phyloP scores from a whole-genome alignment of 2,329 filamentous ascomycete species.

The Falciphora oryzae region DNA sequence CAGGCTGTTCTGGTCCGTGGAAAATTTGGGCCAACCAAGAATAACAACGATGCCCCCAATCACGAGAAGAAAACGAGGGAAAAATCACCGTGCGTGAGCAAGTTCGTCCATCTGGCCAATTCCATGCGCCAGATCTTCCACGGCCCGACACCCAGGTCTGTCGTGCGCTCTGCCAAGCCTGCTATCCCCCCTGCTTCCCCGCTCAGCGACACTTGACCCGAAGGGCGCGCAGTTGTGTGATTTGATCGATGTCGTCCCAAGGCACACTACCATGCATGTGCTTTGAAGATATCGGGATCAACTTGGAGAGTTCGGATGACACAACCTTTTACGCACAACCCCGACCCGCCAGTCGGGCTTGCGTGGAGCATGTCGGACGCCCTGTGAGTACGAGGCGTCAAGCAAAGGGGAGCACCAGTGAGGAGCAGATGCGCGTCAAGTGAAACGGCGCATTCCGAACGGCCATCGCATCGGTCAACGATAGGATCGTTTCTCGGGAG shows the following conservation, averaged over 20 bases:
- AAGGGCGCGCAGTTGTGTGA: neutral
- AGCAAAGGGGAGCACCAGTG: neutral
- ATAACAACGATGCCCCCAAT: neutral
- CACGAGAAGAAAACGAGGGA: neutral
- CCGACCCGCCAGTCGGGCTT: neutral
- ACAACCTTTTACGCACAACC: neutral
- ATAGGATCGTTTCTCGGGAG: neutral
- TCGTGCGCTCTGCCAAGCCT: neutral
- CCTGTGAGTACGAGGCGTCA: neutral
- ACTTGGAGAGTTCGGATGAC: neutral
- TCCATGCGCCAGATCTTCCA: neutral
- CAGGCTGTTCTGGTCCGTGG: neutral
- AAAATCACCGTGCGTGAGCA: too few species aligned
- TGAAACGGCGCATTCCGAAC: neutral
- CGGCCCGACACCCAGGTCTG: neutral
- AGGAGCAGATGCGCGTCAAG: too few species aligned
- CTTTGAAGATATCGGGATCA: neutral
- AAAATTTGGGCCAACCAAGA: neutral
- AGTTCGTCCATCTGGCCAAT: neutral
- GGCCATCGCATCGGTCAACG: neutral
- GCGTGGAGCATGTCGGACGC: neutral
- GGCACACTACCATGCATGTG: neutral
- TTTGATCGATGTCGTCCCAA: neutral
- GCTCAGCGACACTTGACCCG: neutral
- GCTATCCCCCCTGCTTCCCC: too few species aligned